Evolutionary conservation across 2,329 filamentous ascomycete species (phyloP).

Genomic region (Xylaria sp.): DNA sequence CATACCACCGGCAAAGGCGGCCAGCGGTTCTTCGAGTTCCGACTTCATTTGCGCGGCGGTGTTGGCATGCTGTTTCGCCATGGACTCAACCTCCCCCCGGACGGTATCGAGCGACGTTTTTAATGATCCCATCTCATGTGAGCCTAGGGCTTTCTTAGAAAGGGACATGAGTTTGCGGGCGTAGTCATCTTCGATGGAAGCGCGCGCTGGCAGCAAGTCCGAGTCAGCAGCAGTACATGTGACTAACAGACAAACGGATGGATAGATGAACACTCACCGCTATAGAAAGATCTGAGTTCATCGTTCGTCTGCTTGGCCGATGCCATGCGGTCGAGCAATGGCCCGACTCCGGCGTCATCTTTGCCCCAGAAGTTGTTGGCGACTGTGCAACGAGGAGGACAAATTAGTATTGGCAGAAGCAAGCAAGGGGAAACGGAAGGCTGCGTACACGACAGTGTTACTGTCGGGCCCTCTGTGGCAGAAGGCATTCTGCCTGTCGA

Average conservation of each 20-base stretch:
- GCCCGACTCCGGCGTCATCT: constrained; percentile 93
- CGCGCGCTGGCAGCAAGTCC: constrained; percentile 69
- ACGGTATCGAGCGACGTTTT: constrained; percentile 87
- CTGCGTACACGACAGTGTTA: constrained; percentile 46
- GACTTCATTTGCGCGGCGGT: constrained; percentile 96
- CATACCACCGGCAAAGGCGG: constrained; percentile 91
- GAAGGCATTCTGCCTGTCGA: constrained; percentile 37
- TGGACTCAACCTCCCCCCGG: constrained; percentile 87
- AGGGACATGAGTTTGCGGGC: constrained; percentile 86
- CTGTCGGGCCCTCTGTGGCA: constrained; percentile 40
- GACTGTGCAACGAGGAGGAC: constrained; percentile 63
- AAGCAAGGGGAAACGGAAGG: background rate
- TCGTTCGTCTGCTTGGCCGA: constrained; percentile 94
- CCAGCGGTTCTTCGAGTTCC: constrained; percentile 92
- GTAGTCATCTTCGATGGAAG: constrained; percentile 97
- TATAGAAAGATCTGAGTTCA: constrained; percentile 92
- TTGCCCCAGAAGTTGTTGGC: constrained; percentile 99
- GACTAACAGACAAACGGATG: background rate
- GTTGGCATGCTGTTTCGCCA: constrained; percentile 91
- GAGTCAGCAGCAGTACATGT: constrained; percentile 6
- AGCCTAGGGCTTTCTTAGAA: constrained; percentile 88
- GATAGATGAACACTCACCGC: constrained; percentile 59
- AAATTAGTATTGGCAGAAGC: constrained; percentile 32
- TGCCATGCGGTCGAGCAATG: constrained; percentile 93
- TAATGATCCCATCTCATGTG: constrained; percentile 84